Percentiles rank a stretch among this genome's conserved stretches.
phyloP scores from a whole-genome alignment of 1,139 yeast genomes.

The Debaryomyces subglobosus region DNA sequence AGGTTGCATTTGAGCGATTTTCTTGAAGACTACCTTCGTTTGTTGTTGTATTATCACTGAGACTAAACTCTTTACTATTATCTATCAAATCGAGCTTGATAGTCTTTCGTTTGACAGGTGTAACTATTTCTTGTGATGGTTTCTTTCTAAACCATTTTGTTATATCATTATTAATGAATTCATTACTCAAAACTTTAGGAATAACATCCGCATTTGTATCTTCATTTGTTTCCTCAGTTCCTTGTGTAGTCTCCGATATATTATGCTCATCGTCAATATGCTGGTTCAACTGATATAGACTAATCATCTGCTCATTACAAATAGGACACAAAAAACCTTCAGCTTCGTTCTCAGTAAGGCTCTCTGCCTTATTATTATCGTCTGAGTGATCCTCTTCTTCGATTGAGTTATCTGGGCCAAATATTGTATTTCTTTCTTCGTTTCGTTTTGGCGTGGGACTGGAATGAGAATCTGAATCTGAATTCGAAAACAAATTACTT shows the following conservation, averaged over 20 bases:
- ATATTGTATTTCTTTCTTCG: conserved; percentile 1
- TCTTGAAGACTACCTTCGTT: conserved; percentile 1
- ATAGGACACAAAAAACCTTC: conserved; percentile 58
- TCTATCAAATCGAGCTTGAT: conserved; percentile 40
- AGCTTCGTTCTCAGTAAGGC: not conserved
- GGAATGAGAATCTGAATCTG: conserved; percentile 4
- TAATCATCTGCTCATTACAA: conserved; percentile 63
- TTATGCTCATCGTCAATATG: conserved; percentile 75
- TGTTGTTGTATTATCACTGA: conserved; percentile 21
- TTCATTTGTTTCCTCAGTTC: conserved; percentile 13
- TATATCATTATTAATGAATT: conserved; percentile 23
- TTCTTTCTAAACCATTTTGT: conserved; percentile 25
- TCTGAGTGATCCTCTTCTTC: not conserved
- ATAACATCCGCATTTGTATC: conserved; percentile 6
- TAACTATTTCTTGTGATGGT: conserved; percentile 13
- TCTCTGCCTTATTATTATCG: not conserved
- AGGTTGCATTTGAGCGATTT: not conserved
- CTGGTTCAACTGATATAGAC: conserved; percentile 59
- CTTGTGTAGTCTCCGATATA: conserved; percentile 1
- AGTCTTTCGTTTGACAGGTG: conserved; percentile 25
- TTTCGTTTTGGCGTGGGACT: conserved; percentile 3
- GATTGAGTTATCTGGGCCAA: not conserved
- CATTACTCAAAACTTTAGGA: conserved; percentile 19
- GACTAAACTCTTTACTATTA: conserved; percentile 35
- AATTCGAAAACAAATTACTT: conserved; percentile 6